Evolutionary conservation across 2,329 filamentous ascomycete genomes (phyloP).

Genomic region (Penicillium sp.): DNA sequence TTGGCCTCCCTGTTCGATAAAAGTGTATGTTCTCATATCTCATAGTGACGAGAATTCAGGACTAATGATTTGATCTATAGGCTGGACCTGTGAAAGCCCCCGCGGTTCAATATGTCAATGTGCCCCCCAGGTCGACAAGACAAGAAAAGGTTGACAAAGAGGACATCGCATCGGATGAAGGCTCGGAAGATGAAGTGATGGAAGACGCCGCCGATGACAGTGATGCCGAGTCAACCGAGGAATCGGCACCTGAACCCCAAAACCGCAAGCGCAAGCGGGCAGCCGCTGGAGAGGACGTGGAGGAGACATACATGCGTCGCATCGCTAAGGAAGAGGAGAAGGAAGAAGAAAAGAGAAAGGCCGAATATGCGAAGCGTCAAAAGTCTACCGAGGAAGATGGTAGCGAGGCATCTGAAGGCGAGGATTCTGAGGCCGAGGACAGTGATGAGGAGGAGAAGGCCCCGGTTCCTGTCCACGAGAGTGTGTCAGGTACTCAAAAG

Average conservation of each 20-base stretch:
- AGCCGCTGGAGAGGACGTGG: slow-evolving; percentile 48
- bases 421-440: slow-evolving; percentile 29
- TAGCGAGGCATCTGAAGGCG: slow-evolving; percentile 26
- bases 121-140: slow-evolving; percentile 5
- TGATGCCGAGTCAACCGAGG: slow-evolving; percentile 53
- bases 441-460: slow-evolving; percentile 32
- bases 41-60: not conserved
- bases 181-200: slow-evolving; percentile 39
- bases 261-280: slow-evolving; percentile 57
- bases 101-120: slow-evolving; percentile 19
- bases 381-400: slow-evolving; percentile 35
- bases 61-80: slow-evolving; percentile 22
- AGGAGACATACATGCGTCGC: slow-evolving; percentile 46
- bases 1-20: slow-evolving; percentile 69
- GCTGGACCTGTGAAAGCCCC: slow-evolving; percentile 44
- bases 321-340: slow-evolving; percentile 45
- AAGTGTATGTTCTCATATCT: slow-evolving; percentile 59
- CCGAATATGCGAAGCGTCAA: slow-evolving; percentile 40
- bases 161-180: slow-evolving; percentile 27
- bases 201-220: slow-evolving; percentile 46
- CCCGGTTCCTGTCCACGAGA: slow-evolving; percentile 41
- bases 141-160: slow-evolving; percentile 22
- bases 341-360: slow-evolving; percentile 34
- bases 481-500: slow-evolving; percentile 35
- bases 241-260: slow-evolving; percentile 18